A percentile compares a stretch with the other conserved stretches of the same genome.
phyloP scores from a whole-genome alignment of 2,329 filamentous ascomycete species.

The Calonectria multiphialidica region DNA sequence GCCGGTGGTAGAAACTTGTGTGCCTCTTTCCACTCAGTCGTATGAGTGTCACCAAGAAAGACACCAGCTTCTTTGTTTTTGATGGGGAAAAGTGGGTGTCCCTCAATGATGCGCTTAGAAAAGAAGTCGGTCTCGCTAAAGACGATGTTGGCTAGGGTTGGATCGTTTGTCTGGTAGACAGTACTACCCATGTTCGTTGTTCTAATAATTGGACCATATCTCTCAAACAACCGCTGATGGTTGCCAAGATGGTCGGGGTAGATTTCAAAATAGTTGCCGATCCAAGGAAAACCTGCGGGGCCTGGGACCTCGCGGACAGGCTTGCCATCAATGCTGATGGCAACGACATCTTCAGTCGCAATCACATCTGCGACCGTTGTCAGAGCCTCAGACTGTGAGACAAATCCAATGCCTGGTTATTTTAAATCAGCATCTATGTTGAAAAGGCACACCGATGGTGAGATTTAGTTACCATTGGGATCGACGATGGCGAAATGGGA shows the following conservation, averaged over 20 bases:
- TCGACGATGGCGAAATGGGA: constrained; percentile 1
- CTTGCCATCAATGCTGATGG: constrained; percentile 62
- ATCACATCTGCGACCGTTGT: neutral
- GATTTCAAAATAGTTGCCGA: constrained; percentile 67
- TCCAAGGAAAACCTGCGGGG: constrained; percentile 58
- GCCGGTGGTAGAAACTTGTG: constrained; percentile 74
- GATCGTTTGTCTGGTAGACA: constrained; percentile 65
- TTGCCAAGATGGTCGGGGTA: constrained; percentile 71
- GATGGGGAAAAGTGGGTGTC: constrained; percentile 59
- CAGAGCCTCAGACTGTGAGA: neutral
- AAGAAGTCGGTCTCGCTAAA: constrained; percentile 65
- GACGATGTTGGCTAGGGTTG: constrained; percentile 57
- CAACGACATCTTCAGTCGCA: constrained; percentile 45
- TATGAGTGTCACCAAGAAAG: constrained; percentile 64
- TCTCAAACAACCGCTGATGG: constrained; percentile 64
- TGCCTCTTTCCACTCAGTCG: constrained; percentile 60
- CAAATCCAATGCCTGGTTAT: neutral
- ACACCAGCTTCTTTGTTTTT: constrained; percentile 57
- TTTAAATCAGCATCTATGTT: neutral
- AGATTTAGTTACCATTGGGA: neutral
- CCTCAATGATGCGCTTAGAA: constrained; percentile 64
- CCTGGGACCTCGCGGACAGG: constrained; percentile 63
- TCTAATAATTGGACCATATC: constrained; percentile 64
- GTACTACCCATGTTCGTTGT: constrained; percentile 64
- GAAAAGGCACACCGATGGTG: no score